A percentile compares a stretch with the other conserved stretches of the same genome.
Evolutionary conservation across 2,329 filamentous ascomycete species (phyloP).

Genomic region (Colletotrichum sp.): DNA sequence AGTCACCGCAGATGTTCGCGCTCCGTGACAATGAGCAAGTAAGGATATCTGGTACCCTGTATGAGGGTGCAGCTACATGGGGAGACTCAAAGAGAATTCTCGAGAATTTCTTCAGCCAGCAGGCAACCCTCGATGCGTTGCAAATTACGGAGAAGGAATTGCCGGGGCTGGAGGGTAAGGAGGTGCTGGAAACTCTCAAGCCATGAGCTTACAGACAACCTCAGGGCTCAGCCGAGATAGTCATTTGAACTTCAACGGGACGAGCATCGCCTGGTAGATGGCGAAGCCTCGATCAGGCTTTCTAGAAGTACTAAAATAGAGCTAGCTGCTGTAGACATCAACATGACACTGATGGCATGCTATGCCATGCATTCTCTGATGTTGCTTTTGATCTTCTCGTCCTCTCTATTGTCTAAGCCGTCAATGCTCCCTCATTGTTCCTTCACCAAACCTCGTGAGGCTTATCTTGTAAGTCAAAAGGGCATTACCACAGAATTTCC

Average conservation of each 20-base stretch:
- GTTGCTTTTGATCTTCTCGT: not conserved
- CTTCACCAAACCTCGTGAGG: not conserved
- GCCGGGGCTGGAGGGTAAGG: not conserved
- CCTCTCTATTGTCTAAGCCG: not conserved
- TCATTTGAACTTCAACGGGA: not conserved
- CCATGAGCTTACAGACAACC: not conserved
- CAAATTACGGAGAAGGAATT: not conserved
- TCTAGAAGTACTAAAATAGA: not conserved
- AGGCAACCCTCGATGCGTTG: not conserved
- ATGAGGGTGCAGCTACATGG: not conserved
- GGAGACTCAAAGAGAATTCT: not conserved
- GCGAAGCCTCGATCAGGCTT: not conserved
- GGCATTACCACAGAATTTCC: not conserved
- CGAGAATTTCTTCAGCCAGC: not conserved
- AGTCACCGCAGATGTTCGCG: not conserved
- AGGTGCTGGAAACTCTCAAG: not conserved
- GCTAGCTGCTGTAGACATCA: not conserved
- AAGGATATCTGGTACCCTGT: not conserved
- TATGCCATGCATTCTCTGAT: too few species aligned
- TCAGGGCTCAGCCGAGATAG: not conserved
- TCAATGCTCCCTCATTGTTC: not conserved
- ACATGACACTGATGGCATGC: too few species aligned
- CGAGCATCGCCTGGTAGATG: not conserved
- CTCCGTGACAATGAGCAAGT: not conserved
- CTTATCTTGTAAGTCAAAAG: not conserved